Base-by-base conservation (phyloP, 2,329 filamentous ascomycete genomes). In the Dothistroma septosporum region DNA sequence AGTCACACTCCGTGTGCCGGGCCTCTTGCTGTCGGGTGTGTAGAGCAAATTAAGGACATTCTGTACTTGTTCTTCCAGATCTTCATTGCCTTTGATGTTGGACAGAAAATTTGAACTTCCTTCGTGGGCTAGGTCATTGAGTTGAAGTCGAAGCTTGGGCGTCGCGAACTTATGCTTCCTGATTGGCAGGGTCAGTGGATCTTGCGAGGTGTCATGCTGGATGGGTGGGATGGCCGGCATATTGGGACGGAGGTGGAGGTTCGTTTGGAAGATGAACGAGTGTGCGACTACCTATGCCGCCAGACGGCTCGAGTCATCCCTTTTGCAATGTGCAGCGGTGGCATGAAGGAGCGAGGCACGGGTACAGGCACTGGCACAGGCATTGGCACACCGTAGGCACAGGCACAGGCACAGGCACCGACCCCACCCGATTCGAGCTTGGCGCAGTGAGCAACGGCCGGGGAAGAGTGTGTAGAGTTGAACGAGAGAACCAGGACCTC, bases 1-100 rank as follows among this genome's bases (percentile, higher is more conserved):
- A 0, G 92, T 97, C 19, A 97, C 86, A 55, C 91, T 95, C 62
- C 91, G 88, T 10, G 91, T 94, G n/a, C 84, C 80, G 0, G 84
- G 83, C 53, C 83, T 77, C 53, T 57, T 59, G 69, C 65, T 60
- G 60, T 62, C 56, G 28, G 71, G 64, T 6, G 75, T 78, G 72
- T 97, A 97, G 32, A 97, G 85, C 28, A 86, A 82, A 32, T 79
- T 78, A 53, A 94, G 82, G 16, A 97, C 91, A 64, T 84, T 83
- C 54, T 82, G 74, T 33, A 92, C 83, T 60, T 89, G 86, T 12
- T 78, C 75, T 56, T 83, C 76, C 48, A 96, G 78, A 55, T 87
- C 83, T 46, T 75, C 76, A 41, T 85, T 77, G 57, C 87, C 82
- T 71, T 90, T 83, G 64, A 91, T 77, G 44, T 86, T 78, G 55